A percentile compares a stretch with the other conserved stretches of the same genome.
These are phyloP conservation scores for Neofusicoccum sp. DNA, from an alignment of 2,329 filamentous ascomycete species.

Conservation along the genomic window DNA sequence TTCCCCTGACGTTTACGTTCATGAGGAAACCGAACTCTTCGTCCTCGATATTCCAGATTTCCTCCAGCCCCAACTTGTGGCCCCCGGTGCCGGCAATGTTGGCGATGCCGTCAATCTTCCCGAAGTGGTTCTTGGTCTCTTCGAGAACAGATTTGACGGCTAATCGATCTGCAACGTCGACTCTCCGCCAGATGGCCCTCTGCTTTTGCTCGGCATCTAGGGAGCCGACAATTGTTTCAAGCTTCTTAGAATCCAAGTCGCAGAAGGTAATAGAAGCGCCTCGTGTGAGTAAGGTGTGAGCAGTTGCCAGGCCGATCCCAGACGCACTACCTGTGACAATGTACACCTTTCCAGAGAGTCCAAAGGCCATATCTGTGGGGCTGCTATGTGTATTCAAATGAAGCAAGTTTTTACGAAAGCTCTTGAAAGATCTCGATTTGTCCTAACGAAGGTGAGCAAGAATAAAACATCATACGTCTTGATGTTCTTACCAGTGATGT, in stretches of 20 bases:
- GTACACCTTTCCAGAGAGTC: neutral
- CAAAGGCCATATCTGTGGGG: no score
- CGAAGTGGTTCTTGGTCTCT: neutral
- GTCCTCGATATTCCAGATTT: neutral
- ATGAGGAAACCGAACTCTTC: neutral
- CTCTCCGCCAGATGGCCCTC: neutral
- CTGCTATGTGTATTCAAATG: no score
- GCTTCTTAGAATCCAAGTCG: neutral
- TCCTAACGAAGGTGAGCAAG: no score
- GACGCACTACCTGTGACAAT: neutral
- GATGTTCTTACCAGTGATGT: no score
- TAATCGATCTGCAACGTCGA: neutral
- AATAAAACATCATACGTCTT: no score
- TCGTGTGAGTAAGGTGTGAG: neutral
- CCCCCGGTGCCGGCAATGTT: neutral
- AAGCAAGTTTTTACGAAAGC: no score
- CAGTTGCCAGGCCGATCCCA: neutral
- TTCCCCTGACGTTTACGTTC: neutral
- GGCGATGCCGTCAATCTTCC: neutral
- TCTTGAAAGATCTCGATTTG: no score
- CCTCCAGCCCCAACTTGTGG: neutral
- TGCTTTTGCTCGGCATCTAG: neutral
- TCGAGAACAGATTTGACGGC: neutral
- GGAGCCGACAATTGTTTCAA: neutral
- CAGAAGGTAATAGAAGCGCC: neutral